phyloP scores from a whole-genome alignment of 192 early-diverging fungal genomes.

The Coemansia sp. region DNA sequence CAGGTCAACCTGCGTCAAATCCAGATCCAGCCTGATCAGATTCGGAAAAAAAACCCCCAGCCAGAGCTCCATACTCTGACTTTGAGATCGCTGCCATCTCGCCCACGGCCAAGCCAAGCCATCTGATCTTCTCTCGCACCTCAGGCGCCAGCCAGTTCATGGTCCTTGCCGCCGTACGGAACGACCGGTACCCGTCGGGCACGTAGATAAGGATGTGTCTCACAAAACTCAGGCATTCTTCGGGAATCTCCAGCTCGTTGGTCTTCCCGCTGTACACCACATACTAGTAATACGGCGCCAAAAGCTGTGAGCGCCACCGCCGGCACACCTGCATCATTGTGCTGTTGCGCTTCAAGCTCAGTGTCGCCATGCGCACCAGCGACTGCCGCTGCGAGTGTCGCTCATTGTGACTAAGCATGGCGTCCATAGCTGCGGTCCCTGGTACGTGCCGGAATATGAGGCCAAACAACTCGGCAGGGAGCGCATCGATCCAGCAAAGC shows the following conservation, averaged over 20 bases:
- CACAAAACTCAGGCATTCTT: background rate
- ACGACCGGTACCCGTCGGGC: slow-evolving; percentile 9
- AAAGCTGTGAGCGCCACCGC: slow-evolving; percentile 10
- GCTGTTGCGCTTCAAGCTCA: background rate
- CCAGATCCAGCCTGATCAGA: background rate
- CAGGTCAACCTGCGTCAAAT: slow-evolving; percentile 4
- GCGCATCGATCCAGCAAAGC: slow-evolving; percentile 5
- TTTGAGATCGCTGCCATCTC: slow-evolving; percentile 2
- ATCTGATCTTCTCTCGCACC: slow-evolving; percentile 10
- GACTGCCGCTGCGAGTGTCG: background rate
- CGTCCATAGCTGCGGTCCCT: slow-evolving; percentile 7
- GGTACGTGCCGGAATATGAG: slow-evolving; percentile 13
- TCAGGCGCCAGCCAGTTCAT: slow-evolving; percentile 14
- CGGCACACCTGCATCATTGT: slow-evolving; percentile 11
- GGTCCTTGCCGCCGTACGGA: slow-evolving; percentile 15
- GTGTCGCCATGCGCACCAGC: background rate
- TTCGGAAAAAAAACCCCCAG: slow-evolving; percentile 22
- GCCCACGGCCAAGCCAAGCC: slow-evolving; percentile 25
- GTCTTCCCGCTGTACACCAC: slow-evolving; percentile 10
- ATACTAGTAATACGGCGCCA: slow-evolving; percentile 12
- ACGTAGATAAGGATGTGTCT: slow-evolving; percentile 16
- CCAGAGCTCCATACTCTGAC: slow-evolving; percentile 30
- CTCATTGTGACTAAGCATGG: background rate
- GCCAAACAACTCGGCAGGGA: slow-evolving; percentile 9
- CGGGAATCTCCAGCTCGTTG: background rate